Evolutionary conservation across 177 flowering plant species (phyloP).

Genomic region (Vitis hybrid): DNA sequence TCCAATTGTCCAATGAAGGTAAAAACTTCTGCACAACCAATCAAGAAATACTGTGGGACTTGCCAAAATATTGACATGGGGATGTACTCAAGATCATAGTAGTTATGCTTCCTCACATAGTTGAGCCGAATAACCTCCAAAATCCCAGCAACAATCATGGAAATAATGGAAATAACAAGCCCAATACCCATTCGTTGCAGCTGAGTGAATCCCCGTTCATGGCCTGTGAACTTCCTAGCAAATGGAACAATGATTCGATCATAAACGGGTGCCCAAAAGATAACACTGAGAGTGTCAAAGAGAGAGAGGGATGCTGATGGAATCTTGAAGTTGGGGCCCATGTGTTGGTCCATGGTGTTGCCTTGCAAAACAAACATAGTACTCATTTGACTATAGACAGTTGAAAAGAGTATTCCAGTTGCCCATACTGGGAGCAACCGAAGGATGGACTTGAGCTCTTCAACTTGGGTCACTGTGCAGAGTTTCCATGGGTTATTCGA

Average conservation of each 20-base stretch:
- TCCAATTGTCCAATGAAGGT: slow-evolving; percentile 43
- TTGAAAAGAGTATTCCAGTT: slow-evolving; percentile 28
- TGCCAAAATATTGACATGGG: slow-evolving; percentile 56
- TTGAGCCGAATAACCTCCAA: slow-evolving; percentile 32
- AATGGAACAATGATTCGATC: slow-evolving; percentile 32
- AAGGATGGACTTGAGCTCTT: slow-evolving; percentile 35
- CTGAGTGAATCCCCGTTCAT: slow-evolving; percentile 39
- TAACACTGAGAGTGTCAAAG: slow-evolving; percentile 41
- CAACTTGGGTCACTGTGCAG: slow-evolving; percentile 47
- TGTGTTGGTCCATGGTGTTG: slow-evolving; percentile 37
- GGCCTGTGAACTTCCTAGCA: slow-evolving; percentile 36
- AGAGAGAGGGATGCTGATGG: slow-evolving; percentile 42
- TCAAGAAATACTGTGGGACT: slow-evolving; percentile 43
- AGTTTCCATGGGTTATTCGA: slow-evolving; percentile 31
- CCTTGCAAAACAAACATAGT: slow-evolving; percentile 47
- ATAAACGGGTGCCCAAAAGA: slow-evolving; percentile 43
- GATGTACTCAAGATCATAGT: slow-evolving; percentile 24
- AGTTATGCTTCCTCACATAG: slow-evolving; percentile 19
- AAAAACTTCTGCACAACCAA: slow-evolving; percentile 49
- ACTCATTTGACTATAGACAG: slow-evolving; percentile 44
- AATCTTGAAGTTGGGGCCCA: slow-evolving; percentile 27
- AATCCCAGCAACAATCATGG: slow-evolving; percentile 37
- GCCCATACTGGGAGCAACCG: slow-evolving; percentile 44
- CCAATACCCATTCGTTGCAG: slow-evolving; percentile 49
- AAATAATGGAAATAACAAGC: slow-evolving; percentile 31